Base-by-base conservation (phyloP, 805 yeast species). In the Saturnispora kantuleensis region DNA sequence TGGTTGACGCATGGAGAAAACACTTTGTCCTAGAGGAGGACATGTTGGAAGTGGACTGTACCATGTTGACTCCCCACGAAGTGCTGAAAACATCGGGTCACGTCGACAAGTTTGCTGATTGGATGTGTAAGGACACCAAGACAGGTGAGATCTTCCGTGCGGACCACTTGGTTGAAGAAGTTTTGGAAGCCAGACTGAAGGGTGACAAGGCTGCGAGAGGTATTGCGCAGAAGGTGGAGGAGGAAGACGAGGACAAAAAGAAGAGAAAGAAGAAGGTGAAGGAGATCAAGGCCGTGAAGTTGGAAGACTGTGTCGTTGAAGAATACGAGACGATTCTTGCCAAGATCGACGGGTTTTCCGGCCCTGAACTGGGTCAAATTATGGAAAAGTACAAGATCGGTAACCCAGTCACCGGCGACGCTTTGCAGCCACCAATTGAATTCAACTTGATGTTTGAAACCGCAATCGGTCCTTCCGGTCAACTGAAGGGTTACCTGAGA, bases 361-460 rank as follows among this genome's bases (percentile, higher is more conserved):
- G 98, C 56, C 81, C 81, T 40, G 84, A 90, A 65, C 76, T 93
- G 59, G 97, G 97, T 53, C 84, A 86, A 59, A 70, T 93, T 55
- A 89, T 94, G 76, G 71, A 60, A 52, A 81, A 87, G 66, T 76
- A 84, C 66, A 71, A 82, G 49, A 94, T 93, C 63, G 79, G 79
- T 56, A 93, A 90, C 74, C 99, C 99, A 36, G 89, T 77, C 41
- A 88, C 95, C 49, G 84, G 84, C 52, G 94, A 84, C 38, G 71
- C 77, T 42, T 75, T 93, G 57, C 95, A 87, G 65, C 82, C 82
- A 38, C 99, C 99, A 54, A 78, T 72, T 57, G 97, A 89, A 66
- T 93, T 93, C 79, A 93, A 93, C 72, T 78, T 93, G 65, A 93
- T 93, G 99, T 93, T 93, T 63, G 97, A 90, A 69, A 93, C 99